Evolutionary conservation across 495 filamentous ascomycete genomes (phyloP).

Genomic region (Trichoderma parareesei): DNA sequence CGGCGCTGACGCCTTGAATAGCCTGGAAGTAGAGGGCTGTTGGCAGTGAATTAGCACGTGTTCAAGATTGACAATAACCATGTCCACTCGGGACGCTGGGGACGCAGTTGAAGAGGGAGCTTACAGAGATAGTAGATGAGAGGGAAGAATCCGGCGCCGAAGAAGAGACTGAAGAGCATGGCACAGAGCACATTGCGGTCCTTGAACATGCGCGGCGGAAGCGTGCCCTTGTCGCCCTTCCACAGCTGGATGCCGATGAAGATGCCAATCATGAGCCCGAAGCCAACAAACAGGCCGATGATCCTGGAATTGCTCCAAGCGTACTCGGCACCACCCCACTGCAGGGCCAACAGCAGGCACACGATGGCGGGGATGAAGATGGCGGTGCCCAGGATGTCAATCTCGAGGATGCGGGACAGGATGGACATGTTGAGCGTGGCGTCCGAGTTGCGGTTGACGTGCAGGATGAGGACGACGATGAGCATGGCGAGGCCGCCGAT

Average conservation of each 20-base stretch:
- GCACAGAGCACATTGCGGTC: slow-evolving; percentile 45
- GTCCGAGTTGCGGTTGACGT: slow-evolving; percentile 25
- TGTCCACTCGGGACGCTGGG: neutral
- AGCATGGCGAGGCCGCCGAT: slow-evolving; percentile 51
- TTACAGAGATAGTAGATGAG: slow-evolving; percentile 61
- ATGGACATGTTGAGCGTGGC: slow-evolving; percentile 26
- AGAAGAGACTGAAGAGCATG: slow-evolving; percentile 48
- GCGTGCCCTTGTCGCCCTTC: slow-evolving; percentile 43
- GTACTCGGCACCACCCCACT: slow-evolving; percentile 52
- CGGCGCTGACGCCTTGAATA: slow-evolving; percentile 62
- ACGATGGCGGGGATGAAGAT: slow-evolving; percentile 46
- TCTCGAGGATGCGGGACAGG: slow-evolving; percentile 32
- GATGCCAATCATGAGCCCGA: slow-evolving; percentile 35
- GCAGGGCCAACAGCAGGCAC: slow-evolving; percentile 53
- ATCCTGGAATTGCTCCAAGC: slow-evolving; percentile 40
- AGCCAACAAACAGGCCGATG: slow-evolving; percentile 41
- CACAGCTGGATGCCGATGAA: slow-evolving; percentile 45
- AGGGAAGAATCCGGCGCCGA: slow-evolving; percentile 61
- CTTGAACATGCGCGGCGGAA: slow-evolving; percentile 50
- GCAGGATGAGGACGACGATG: slow-evolving; percentile 46
- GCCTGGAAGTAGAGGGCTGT: slow-evolving; percentile 81
- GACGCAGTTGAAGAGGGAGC: slow-evolving; percentile 9
- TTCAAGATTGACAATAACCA: neutral
- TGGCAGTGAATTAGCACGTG: neutral
- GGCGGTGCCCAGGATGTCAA: slow-evolving; percentile 45